Conservation (phyloP, 2,329 filamentous ascomycete genomes). For the Penicillium griseofulvum region DNA sequence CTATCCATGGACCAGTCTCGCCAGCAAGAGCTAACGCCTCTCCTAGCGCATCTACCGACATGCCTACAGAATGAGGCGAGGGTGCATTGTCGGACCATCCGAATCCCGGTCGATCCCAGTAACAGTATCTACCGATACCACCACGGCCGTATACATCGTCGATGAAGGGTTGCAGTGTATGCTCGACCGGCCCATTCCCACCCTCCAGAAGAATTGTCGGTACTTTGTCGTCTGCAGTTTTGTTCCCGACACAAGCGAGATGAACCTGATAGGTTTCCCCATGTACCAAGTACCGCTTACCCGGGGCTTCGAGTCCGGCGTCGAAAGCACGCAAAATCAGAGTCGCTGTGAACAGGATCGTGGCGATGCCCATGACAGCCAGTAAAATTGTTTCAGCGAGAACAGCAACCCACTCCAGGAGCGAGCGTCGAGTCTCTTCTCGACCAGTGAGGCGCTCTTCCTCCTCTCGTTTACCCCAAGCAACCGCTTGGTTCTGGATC, state of each 20-base stretch:
- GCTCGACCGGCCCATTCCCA: constrained; percentile 74
- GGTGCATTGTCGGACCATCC: constrained; percentile 90
- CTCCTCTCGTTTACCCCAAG: constrained; percentile 89
- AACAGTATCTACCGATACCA: constrained; percentile 86
- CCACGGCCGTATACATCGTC: constrained; percentile 73
- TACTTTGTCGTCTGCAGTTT: constrained; percentile 55
- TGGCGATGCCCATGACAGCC: constrained; percentile 64
- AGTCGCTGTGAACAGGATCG: constrained; percentile 73
- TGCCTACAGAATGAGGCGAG: constrained; percentile 87
- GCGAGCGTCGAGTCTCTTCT: constrained; percentile 75
- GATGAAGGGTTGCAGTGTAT: constrained; percentile 76
- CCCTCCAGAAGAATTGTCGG: constrained; percentile 85
- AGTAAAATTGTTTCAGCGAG: constrained; percentile 71
- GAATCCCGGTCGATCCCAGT: constrained; percentile 87
- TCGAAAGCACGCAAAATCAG: constrained; percentile 79
- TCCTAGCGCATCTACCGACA: constrained; percentile 83
- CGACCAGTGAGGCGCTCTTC: constrained; percentile 90
- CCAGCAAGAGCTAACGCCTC: constrained; percentile 78
- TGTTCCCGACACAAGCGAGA: constrained; percentile 76
- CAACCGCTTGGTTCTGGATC: constrained; percentile 74
- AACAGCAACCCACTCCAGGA: constrained; percentile 82
- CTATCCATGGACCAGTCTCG: constrained; percentile 83
- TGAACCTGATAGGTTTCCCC: constrained; percentile 83
- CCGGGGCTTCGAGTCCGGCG: constrained; percentile 68
- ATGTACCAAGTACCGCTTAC: constrained; percentile 76